Evolutionary conservation across 2,329 filamentous ascomycete genomes (phyloP).

Genomic region (Pseudogymnoascus sp.): DNA sequence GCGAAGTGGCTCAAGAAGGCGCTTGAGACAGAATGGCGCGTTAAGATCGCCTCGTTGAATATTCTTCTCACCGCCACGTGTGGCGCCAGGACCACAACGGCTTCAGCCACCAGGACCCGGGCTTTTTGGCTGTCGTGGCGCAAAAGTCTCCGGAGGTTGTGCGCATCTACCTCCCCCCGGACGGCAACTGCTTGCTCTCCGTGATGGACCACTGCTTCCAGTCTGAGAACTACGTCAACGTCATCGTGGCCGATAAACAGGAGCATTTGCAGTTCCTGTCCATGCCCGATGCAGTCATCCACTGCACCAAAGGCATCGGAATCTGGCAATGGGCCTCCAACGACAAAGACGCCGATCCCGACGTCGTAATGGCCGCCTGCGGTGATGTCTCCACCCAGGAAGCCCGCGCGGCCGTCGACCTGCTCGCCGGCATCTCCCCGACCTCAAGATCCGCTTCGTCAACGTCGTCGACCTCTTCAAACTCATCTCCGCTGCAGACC

Average conservation of each 20-base stretch:
- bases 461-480: conserved; percentile 79
- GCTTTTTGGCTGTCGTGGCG: conserved; percentile 71
- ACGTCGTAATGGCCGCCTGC: conserved; percentile 69
- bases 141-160: conserved; percentile 78
- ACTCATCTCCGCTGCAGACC: conserved; percentile 61
- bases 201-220: conserved; percentile 70
- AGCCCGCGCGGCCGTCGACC: conserved; percentile 65
- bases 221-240: conserved; percentile 73
- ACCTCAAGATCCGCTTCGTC: conserved; percentile 70
- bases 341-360: conserved; percentile 60
- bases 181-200: conserved; percentile 71
- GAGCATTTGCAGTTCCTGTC: conserved; percentile 69
- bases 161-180: conserved; percentile 73
- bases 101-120: conserved; percentile 75
- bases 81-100: conserved; percentile 82
- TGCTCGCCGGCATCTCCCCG: conserved; percentile 66
- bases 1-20: conserved; percentile 82
- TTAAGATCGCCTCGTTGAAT: conserved; percentile 67
- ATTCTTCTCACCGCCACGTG: conserved; percentile 73
- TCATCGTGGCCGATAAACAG: conserved; percentile 74
- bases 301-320: conserved; percentile 72
- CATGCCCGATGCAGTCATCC: conserved; percentile 65
- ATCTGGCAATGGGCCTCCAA: conserved; percentile 75
- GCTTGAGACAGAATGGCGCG: conserved; percentile 71
- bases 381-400: conserved; percentile 71